phyloP scores from a whole-genome alignment of 805 yeast species.

The Schwanniomyces polymorphus region DNA sequence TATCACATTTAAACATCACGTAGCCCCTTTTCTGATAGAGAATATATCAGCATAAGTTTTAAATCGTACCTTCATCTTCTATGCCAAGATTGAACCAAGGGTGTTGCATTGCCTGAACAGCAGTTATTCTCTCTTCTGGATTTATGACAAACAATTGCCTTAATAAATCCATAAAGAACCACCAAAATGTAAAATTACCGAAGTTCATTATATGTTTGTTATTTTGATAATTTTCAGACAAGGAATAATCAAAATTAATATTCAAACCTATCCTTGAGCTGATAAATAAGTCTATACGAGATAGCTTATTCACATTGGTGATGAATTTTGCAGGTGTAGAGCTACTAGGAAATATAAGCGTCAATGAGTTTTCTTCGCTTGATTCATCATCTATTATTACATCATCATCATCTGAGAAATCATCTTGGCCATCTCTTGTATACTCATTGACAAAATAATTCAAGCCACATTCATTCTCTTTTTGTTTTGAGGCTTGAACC shows the following conservation, averaged over 20 bases:
- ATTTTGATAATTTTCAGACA: conserved; percentile 37
- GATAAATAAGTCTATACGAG: conserved; percentile 45
- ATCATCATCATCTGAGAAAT: conserved; percentile 16
- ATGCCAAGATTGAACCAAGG: conserved; percentile 51
- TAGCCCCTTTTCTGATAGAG: neutral
- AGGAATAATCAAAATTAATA: conserved; percentile 38
- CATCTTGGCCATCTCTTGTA: conserved; percentile 7
- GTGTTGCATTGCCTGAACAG: conserved; percentile 43
- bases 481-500: conserved; percentile 32
- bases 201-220: conserved; percentile 44
- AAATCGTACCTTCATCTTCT: conserved; percentile 44
- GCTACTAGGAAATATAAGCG: conserved; percentile 37
- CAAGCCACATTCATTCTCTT: conserved; percentile 42
- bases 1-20: neutral
- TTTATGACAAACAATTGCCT: conserved; percentile 38
- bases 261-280: conserved; percentile 40
- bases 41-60: neutral
- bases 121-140: conserved; percentile 39
- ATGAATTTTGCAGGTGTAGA: conserved; percentile 40
- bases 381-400: conserved; percentile 32
- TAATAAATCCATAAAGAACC: conserved; percentile 55
- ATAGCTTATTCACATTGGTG: conserved; percentile 38
- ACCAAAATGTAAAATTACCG: conserved; percentile 81
- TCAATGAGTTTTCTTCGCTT: conserved; percentile 21
- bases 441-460: conserved; percentile 33